These are phyloP conservation scores for Hsuehochloa calcarea DNA, from an alignment of 176 grass and related monocot genomes.

Conservation along the genomic window DNA sequence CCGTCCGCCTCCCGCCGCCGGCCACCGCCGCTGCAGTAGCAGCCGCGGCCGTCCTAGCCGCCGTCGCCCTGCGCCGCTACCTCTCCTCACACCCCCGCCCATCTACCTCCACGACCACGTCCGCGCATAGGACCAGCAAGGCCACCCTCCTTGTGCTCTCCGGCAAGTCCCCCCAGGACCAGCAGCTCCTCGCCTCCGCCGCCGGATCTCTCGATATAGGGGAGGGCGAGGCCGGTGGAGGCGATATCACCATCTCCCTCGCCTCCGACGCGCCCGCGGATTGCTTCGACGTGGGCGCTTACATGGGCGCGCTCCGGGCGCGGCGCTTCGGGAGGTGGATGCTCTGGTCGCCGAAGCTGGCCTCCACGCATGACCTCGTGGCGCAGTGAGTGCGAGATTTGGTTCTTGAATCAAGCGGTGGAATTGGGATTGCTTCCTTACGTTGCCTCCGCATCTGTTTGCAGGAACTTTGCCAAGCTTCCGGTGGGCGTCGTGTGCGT, in stretches of 20 bases:
- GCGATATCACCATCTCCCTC: conserved; percentile 33
- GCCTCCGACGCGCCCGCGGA: conserved; percentile 17
- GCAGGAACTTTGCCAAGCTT: conserved; percentile 79
- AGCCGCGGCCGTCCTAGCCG: conserved; percentile 22
- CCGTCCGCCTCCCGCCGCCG: conserved; percentile 26
- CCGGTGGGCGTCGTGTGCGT: conserved; percentile 78
- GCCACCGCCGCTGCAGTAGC: conserved; percentile 1
- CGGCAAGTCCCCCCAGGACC: conserved; percentile 61
- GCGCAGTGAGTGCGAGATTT: conserved; percentile 46
- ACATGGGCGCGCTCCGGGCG: conserved; percentile 62
- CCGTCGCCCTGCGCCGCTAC: conserved; percentile 38
- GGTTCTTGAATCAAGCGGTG: neutral
- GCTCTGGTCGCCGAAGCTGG: conserved; percentile 80
- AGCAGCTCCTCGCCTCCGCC: conserved; percentile 39
- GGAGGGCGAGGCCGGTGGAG: neutral
- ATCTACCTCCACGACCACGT: neutral
- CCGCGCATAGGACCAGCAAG: neutral
- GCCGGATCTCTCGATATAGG: neutral
- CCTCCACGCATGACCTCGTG: conserved; percentile 81
- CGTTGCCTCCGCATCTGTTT: neutral
- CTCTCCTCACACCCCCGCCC: neutral
- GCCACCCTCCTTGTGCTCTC: conserved; percentile 44
- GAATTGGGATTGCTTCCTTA: neutral
- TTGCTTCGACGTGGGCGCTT: conserved; percentile 43
- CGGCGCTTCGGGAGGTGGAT: conserved; percentile 66